Evolutionary conservation across 1,284 basidiomycete species (phyloP), one percentile per base, ranked within the genome.

Genomic region (Xanthoconium separans): DNA sequence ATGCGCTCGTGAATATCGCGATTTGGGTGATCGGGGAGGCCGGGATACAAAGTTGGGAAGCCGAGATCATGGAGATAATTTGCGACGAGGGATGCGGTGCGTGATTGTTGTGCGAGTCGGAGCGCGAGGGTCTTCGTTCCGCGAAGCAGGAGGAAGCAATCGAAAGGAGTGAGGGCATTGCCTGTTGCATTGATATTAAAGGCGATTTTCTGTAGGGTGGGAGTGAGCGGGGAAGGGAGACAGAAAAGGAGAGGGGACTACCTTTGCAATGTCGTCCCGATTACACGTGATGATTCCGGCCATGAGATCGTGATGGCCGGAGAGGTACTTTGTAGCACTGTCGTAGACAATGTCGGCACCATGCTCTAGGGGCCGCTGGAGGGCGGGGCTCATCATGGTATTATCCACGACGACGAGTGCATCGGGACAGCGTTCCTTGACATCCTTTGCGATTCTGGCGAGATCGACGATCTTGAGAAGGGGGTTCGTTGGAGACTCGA

Each of bases 311-410:
- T 99, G 97, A 71, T 99, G 97, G 5, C 97, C 97, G 50, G 90
- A 93, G 48, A 99, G 82, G 72, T 98, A 99, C 74, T 99, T 99
- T 40, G 97, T 99, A 11, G 87, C 97, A 56, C 93, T 96, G 73
- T 99, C 97, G 69, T 99, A 99, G 16, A 98, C 95, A 49, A 99
- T 85, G 68, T 99, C 97, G 44, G 91, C 93, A 29, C 97, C 97
- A 57, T 97, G 88, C 68, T 98, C 94, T 49, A 99, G 82, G 2
- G 97, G 97, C 51, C 95, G 80, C 74, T 98, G 95, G 18, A 99
- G 81, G 73, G 98, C 99, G 11, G 97, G 97, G 66, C 95, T 98
- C 95, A 99, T 98, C 97, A 99, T 99, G 59, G 97, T 99, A 73
- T 99, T 99, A 74, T 99, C 97, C 24, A 95, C 93, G 30, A 98